Evolutionary conservation across 306 rosid genomes (phyloP).

Genomic region (Medicago lupulina): DNA sequence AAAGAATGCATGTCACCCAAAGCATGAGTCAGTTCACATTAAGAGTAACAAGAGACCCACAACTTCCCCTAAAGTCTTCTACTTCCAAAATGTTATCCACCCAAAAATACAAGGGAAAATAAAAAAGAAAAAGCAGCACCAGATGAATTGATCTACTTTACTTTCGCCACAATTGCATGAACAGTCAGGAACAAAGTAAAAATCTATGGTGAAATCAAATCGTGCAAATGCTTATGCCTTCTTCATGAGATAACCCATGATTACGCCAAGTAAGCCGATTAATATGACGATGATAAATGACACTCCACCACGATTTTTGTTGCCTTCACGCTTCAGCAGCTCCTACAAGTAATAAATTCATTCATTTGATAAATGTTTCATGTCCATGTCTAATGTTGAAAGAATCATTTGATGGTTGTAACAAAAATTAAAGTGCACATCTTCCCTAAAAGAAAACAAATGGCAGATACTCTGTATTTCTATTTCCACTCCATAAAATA

Average conservation of each 20-base stretch:
- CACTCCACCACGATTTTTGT: slow-evolving; percentile 69
- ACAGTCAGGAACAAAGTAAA: slow-evolving; percentile 46
- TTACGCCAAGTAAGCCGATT: slow-evolving; percentile 70
- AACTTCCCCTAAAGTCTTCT: slow-evolving; percentile 49
- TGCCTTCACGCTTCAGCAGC: slow-evolving; percentile 71
- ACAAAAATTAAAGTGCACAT: slow-evolving; percentile 13
- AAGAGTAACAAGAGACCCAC: slow-evolving; percentile 56
- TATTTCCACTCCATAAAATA: background rate
- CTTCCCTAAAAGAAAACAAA: slow-evolving; percentile 7
- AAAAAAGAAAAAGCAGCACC: slow-evolving; percentile 44
- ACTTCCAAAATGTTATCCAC: slow-evolving; percentile 61
- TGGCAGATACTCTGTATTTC: background rate
- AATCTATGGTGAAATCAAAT: slow-evolving; percentile 43
- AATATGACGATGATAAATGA: slow-evolving; percentile 64
- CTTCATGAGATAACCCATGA: slow-evolving; percentile 80
- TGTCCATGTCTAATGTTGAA: slow-evolving; percentile 29
- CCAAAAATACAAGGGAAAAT: slow-evolving; percentile 34
- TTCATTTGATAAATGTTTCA: slow-evolving; percentile 15
- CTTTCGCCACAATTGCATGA: slow-evolving; percentile 56
- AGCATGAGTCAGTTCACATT: slow-evolving; percentile 55
- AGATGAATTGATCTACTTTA: slow-evolving; percentile 51
- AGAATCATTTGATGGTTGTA: slow-evolving; percentile 16
- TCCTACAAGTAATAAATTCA: slow-evolving; percentile 62
- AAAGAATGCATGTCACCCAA: slow-evolving; percentile 68
- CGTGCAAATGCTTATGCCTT: slow-evolving; percentile 49